A percentile compares a stretch with the other conserved stretches of the same genome.
Conservation (phyloP, 768 basidiomycete species). For the Panaeolus cyanescens region DNA sequence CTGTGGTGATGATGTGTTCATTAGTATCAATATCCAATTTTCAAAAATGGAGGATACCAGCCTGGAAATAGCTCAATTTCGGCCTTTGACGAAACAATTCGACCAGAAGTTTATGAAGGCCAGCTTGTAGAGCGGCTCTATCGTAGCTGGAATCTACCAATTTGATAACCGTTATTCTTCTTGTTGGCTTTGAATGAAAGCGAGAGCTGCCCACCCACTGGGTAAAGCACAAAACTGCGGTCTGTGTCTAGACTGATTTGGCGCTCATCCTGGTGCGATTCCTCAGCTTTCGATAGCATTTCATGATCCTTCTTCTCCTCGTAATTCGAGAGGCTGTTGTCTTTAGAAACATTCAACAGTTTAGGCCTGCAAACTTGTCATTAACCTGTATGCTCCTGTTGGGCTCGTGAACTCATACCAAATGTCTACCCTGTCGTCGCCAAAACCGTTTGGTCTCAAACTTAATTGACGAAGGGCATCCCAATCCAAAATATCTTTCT, state of each 20-base stretch:
- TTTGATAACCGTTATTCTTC: constrained; percentile 6
- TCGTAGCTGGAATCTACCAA: constrained; percentile 26
- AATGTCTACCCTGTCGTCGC: constrained; percentile 49
- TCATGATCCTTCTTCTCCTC: constrained; percentile 12
- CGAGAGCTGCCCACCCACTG: constrained; percentile 60
- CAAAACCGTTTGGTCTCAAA: constrained; percentile 65
- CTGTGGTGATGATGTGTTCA: constrained; percentile 38
- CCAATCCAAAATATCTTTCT: constrained; percentile 40
- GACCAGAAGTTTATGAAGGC: constrained; percentile 74
- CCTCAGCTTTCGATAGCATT: constrained; percentile 2
- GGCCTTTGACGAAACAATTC: constrained; percentile 73
- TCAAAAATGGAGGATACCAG: constrained; percentile 20
- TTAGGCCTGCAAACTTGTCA: constrained; percentile 20
- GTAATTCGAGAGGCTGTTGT: not conserved
- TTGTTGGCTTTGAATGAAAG: not conserved
- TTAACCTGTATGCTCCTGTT: not conserved
- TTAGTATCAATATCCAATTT: too few species aligned
- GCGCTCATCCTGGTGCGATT: constrained; percentile 71
- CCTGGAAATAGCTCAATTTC: constrained; percentile 84
- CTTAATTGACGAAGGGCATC: constrained; percentile 45
- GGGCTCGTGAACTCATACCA: constrained; percentile 45
- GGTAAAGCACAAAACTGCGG: constrained; percentile 91
- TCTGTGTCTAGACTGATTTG: constrained; percentile 91
- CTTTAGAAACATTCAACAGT: constrained; percentile 23
- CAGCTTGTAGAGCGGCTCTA: constrained; percentile 59